Evolutionary conservation across 495 filamentous ascomycete species (phyloP), one percentile per base, ranked within the genome.

Genomic region (Aspergillus kassunensis): DNA sequence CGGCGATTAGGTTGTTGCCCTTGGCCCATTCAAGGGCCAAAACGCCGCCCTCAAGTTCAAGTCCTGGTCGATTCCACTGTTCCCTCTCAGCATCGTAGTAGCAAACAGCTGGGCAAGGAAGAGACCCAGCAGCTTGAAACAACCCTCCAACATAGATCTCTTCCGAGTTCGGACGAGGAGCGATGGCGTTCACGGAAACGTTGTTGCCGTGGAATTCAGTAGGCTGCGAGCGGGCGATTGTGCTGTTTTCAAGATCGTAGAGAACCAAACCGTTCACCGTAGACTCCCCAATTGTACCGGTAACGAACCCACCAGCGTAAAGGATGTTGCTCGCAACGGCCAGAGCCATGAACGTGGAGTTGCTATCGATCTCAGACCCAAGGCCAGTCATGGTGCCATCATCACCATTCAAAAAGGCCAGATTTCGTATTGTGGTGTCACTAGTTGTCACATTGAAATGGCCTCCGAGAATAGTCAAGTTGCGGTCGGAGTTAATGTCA

Each of bases 391-490:
- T 74, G n/a, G 70, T 68, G 54, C 85, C 67, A 18, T 79, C 70
- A 52, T 80, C 76, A 23, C 78, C 77, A 54, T 88, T 80, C 49
- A 97, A 77, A 61, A 97, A 75, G 24, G 85, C 74, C 13, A 99
- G 75, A 60, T 96, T 96, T 47, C 88, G 69, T 49, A 96, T 76
- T 4, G 73, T 72, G 0, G 85, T 86, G 15, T 91, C 79, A 36
- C 75, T 81, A 20, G 78, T 80, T 13, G 72, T 82, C 4, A 89
- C 83, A 27, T 78, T 80, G 65, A 99, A 99, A 55, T 91, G 88
- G 2, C 93, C 93, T 49, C 88, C 95, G 33, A 97, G 73, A 23
- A 97, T 80, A 4, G 95, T 97, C 23, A 92, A 70, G 60, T 97
- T 96, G 46, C 81, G 78, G 33, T 71, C 74, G 45, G 79, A 82